A percentile compares a stretch with the other conserved stretches of the same genome.
These are phyloP conservation scores for Borovskyia barvae DNA, from an alignment of 208 protist genomes.

Conservation along the genomic window DNA sequence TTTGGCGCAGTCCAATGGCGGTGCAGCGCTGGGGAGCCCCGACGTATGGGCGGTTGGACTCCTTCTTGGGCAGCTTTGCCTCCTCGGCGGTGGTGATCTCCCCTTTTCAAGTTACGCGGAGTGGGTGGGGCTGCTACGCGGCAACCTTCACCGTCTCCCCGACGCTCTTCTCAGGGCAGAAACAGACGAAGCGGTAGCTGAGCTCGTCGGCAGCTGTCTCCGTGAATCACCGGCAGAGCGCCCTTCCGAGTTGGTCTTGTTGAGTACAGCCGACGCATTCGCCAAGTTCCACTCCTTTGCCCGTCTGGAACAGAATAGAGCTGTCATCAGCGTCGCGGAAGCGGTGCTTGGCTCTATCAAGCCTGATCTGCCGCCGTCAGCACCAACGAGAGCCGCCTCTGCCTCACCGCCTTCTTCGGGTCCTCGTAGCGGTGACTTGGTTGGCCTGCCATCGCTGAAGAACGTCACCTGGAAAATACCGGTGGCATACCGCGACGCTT, in stretches of 20 bases:
- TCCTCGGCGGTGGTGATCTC: constrained; percentile 6
- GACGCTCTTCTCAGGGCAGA: constrained; percentile 2
- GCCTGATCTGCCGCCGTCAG: constrained; percentile 8
- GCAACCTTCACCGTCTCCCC: not conserved
- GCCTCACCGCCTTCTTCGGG: too few species aligned
- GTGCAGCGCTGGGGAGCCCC: not conserved
- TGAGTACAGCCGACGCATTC: constrained; percentile 8
- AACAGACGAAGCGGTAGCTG: not conserved
- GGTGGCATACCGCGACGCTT: not conserved
- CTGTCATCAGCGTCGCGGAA: constrained; percentile 16
- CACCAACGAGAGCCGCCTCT: not conserved
- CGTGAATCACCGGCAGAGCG: not conserved
- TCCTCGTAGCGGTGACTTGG: not conserved
- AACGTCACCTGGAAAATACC: not conserved
- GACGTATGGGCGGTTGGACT: constrained; percentile 19
- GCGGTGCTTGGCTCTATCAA: constrained; percentile 6
- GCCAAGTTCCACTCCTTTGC: not conserved
- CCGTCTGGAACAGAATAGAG: constrained; percentile 3
- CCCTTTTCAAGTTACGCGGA: not conserved
- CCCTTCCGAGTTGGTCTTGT: not conserved
- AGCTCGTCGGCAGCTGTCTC: constrained; percentile 18
- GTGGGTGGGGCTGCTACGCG: not conserved
- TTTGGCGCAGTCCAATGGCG: not conserved
- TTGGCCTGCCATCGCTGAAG: not conserved
- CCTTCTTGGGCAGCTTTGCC: constrained; percentile 14